phyloP scores from a whole-genome alignment of 768 basidiomycete genomes.

The Suillus plorans region DNA sequence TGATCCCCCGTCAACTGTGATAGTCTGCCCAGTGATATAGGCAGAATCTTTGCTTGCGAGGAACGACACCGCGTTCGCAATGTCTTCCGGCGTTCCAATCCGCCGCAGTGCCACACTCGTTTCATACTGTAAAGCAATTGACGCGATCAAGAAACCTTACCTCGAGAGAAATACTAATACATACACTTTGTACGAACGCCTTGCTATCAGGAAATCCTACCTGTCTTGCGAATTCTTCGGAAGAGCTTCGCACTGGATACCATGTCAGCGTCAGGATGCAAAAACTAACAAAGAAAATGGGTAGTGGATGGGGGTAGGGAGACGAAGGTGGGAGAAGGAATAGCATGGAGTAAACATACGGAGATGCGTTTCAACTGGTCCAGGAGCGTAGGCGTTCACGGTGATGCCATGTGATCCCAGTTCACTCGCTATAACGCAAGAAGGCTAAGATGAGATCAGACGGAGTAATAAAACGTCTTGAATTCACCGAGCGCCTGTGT shows the following conservation, averaged over 20 bases:
- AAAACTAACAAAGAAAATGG: background rate
- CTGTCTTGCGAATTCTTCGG: background rate
- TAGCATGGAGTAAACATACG: background rate
- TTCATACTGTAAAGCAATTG: background rate
- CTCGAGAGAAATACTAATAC: background rate
- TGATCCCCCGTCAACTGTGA: conserved; percentile 6
- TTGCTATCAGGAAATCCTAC: background rate
- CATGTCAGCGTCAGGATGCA: background rate
- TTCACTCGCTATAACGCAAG: conserved; percentile 20
- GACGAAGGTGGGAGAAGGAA: background rate
- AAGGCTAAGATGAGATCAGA: background rate
- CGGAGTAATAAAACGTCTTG: background rate
- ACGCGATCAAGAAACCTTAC: background rate
- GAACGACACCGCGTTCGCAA: conserved; percentile 32
- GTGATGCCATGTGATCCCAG: conserved; percentile 18
- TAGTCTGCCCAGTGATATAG: conserved; percentile 27
- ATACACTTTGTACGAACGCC: background rate
- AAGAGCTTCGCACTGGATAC: background rate
- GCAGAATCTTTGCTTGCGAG: conserved; percentile 29
- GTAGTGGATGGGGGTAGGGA: background rate
- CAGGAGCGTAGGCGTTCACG: conserved; percentile 11
- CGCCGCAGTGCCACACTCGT: conserved; percentile 12
- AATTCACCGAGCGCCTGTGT: conserved; percentile 24
- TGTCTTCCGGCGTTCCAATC: conserved; percentile 16
- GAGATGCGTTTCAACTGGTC: background rate